Base-by-base conservation (phyloP, 192 early-diverging fungal species). In the Allomyces arbusculus region DNA sequence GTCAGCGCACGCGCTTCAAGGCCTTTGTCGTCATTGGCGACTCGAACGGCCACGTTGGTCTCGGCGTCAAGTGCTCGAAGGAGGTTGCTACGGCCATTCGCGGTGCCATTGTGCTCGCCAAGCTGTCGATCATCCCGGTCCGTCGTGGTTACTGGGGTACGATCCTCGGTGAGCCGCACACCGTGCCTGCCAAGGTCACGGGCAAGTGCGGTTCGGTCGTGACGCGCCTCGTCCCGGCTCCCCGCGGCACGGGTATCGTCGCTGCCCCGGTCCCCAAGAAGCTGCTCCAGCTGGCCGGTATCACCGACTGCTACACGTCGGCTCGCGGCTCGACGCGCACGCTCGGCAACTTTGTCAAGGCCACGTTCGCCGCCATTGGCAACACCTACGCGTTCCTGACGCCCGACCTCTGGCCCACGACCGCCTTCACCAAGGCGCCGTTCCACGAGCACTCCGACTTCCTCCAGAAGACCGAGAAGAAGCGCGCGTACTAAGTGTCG, bases 41-140 rank as follows among this genome's bases (percentile, higher is more conserved):
- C 84, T 79, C 74, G 66, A 81, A 95, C 78, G 95, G 95, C 67
- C 95, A 97, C 84, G 91, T 95, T 73, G 95, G 95, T 87, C 85
- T 97, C 63, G 95, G 95, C 78, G 95, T 97, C 81, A 97, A 97
- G 88, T 97, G 95, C 87, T 92, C 95, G 78, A 97, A 95, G 89
- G 95, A 97, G 81, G 95, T 97, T 62, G 95, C 95, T 77, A 91
- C 90, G 66, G 90, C 95, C 67, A 97, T 97, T 76, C 91, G 91
- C 74, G 95, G 95, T 77, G 95, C 91, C 78, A 94, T 97, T 74
- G 91, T 94, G 82, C 87, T 97, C 69, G 94, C 94, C 81, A 97
- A 97, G 88, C 87, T 97, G 69, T 89, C 89, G 71, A 84, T 94
- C 74, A 89, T 97, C 80, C 94, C 94, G 67, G 94, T 97, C 71